phyloP scores from a whole-genome alignment of 1,139 yeast species.

The Blastobotrys capitulatus region DNA sequence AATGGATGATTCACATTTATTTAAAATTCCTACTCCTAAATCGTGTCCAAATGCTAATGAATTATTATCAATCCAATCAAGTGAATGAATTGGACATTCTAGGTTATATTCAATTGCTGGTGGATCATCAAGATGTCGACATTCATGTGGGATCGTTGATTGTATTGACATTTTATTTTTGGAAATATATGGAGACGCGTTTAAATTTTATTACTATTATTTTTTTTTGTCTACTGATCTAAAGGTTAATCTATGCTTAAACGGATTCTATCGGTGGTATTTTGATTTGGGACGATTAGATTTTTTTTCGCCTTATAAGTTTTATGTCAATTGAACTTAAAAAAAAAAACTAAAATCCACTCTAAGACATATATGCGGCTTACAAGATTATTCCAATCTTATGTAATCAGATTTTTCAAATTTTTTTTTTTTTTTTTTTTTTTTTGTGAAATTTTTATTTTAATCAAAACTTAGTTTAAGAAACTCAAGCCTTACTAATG shows the following conservation, averaged over 20 bases:
- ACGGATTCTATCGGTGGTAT: too few species aligned
- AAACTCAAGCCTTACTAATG: too few species aligned
- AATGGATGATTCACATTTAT: slow-evolving; percentile 3
- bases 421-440: too few species aligned
- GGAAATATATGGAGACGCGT: not conserved
- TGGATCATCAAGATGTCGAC: slow-evolving; percentile 15
- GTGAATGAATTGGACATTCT: slow-evolving; percentile 18
- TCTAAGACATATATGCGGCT: not conserved
- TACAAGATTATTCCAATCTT: not conserved
- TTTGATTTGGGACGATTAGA: too few species aligned
- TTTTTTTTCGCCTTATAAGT: too few species aligned
- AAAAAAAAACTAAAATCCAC: not conserved
- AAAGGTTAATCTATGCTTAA: too few species aligned
- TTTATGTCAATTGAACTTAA: too few species aligned
- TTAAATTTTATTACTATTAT: not conserved
- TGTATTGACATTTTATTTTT: not conserved
- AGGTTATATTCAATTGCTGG: slow-evolving; percentile 20
- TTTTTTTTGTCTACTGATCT: not conserved
- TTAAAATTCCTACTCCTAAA: slow-evolving; percentile 22
- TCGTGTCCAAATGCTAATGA: slow-evolving; percentile 25
- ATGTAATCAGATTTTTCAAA: too few species aligned
- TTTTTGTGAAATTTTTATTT: too few species aligned
- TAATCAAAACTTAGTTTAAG: too few species aligned
- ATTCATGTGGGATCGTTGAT: slow-evolving; percentile 16
- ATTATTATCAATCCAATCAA: slow-evolving; percentile 23